These are phyloP conservation scores for Sarocladium kiliense DNA, from an alignment of 2,329 filamentous ascomycete genomes.

Conservation along the genomic window DNA sequence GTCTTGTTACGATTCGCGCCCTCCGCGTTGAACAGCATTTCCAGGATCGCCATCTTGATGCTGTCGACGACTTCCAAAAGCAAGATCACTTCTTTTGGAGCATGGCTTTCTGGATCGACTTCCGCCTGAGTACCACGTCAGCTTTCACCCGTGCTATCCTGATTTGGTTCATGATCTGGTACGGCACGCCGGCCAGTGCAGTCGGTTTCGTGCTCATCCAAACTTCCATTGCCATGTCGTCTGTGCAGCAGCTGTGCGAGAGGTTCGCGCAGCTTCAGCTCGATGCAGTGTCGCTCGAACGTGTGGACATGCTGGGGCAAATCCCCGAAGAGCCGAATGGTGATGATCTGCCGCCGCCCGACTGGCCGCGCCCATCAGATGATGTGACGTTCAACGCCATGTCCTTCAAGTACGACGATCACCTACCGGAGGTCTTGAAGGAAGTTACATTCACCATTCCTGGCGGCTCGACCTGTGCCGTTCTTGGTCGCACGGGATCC, in stretches of 20 bases:
- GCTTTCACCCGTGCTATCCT: conserved; percentile 69
- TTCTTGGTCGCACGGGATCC: conserved; percentile 79
- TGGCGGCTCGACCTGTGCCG: conserved; percentile 53
- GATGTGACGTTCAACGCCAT: conserved; percentile 73
- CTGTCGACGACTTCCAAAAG: conserved; percentile 84
- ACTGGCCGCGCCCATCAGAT: conserved; percentile 69
- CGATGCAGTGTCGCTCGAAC: conserved; percentile 86
- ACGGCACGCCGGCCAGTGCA: conserved; percentile 69
- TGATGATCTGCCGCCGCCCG: conserved; percentile 61
- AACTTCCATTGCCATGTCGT: conserved; percentile 29
- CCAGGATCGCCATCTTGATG: conserved; percentile 71
- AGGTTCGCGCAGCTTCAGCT: conserved; percentile 83
- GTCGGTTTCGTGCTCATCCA: conserved; percentile 76
- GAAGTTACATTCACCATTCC: conserved; percentile 70
- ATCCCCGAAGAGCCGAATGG: conserved; percentile 71
- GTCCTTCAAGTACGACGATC: conserved; percentile 73
- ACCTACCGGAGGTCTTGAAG: conserved; percentile 67
- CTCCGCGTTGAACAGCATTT: conserved; percentile 76
- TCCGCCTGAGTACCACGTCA: conserved; percentile 59
- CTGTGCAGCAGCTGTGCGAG: conserved; percentile 57
- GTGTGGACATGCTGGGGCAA: conserved; percentile 75
- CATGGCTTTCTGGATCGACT: conserved; percentile 78
- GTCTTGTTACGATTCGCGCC: conserved; percentile 79
- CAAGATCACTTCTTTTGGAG: conserved; percentile 97
- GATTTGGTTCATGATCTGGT: conserved; percentile 69